Evolutionary conservation across 2,329 filamentous ascomycete species (phyloP).

Genomic region (Talaromyces sp.): DNA sequence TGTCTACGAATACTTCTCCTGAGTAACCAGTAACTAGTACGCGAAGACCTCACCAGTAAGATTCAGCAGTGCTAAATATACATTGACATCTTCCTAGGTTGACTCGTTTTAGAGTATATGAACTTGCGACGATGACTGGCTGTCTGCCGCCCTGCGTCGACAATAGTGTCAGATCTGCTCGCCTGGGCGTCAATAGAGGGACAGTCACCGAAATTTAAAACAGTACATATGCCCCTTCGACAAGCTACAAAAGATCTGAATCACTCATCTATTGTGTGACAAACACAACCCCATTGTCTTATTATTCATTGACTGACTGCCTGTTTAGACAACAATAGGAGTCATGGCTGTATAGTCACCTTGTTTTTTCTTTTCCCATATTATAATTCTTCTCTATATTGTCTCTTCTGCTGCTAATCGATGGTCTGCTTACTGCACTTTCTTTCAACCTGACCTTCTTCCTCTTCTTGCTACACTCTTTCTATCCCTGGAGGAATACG

Average conservation of each 20-base stretch:
- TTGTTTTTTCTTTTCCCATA: constrained; percentile 4
- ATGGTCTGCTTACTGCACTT: not conserved
- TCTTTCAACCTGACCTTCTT: not conserved
- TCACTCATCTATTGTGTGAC: constrained; percentile 1
- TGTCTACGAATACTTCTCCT: not conserved
- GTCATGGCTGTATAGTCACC: constrained; percentile 15
- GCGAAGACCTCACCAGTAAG: constrained; percentile 1
- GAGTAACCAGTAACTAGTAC: not conserved
- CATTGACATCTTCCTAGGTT: not conserved
- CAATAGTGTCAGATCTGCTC: not conserved
- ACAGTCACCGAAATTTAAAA: constrained; percentile 16
- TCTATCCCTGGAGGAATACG: not conserved
- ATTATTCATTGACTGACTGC: not conserved
- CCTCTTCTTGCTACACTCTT: not conserved
- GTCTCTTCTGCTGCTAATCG: not conserved
- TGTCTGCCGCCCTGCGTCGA: constrained; percentile 9
- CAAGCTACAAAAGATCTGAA: not conserved
- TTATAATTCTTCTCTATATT: not conserved
- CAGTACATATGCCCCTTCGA: constrained; percentile 2
- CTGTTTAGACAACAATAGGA: constrained; percentile 11
- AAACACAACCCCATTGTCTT: constrained; percentile 1
- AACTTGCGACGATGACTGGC: constrained; percentile 11
- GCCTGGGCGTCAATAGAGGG: not conserved
- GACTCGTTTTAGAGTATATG: constrained; percentile 10
- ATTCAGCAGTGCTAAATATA: constrained; percentile 1